Evolutionary conservation across 73 alveolate species (phyloP).

Genomic region (Urostyla sp.): DNA sequence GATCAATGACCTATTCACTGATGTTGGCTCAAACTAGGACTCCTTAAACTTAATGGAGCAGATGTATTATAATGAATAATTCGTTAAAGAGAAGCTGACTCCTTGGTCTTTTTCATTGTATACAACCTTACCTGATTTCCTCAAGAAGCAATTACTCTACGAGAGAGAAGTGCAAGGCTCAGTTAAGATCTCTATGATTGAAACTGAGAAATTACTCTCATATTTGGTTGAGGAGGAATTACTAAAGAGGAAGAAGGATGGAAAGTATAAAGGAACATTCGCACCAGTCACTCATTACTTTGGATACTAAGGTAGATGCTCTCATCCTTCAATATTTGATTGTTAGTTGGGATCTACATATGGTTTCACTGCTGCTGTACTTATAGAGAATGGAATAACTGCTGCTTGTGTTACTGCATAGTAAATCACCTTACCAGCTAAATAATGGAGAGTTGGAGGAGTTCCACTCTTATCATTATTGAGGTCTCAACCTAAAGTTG

Average conservation of each 20-base stretch:
- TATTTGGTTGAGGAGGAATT: conserved; percentile 86
- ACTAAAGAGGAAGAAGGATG: conserved; percentile 81
- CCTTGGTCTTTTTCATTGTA: conserved; percentile 85
- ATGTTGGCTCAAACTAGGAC: conserved; percentile 45
- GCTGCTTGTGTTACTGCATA: conserved; percentile 73
- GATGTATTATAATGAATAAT: conserved; percentile 15
- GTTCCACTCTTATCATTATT: conserved; percentile 66
- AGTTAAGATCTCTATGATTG: conserved; percentile 88
- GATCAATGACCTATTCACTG: conserved; percentile 56
- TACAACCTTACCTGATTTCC: conserved; percentile 84
- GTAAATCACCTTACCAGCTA: conserved; percentile 59
- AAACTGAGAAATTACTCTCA: conserved; percentile 96
- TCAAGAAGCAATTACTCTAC: conserved; percentile 76
- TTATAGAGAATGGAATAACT: conserved; percentile 71
- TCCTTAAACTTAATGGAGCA: conserved; percentile 38
- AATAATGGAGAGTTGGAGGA: conserved; percentile 74
- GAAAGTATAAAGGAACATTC: conserved; percentile 86
- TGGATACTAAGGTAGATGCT: conserved; percentile 98
- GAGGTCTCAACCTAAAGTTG: conserved; percentile 61
- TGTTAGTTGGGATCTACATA: conserved; percentile 86
- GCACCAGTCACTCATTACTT: conserved; percentile 97
- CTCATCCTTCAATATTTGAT: conserved; percentile 93
- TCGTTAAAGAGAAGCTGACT: conserved; percentile 45
- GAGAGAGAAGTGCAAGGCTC: conserved; percentile 85
- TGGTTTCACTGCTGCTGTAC: conserved; percentile 91